A percentile compares a stretch with the other conserved stretches of the same genome.
phyloP scores from a whole-genome alignment of 2,329 filamentous ascomycete genomes.

The Nemania serpens region DNA sequence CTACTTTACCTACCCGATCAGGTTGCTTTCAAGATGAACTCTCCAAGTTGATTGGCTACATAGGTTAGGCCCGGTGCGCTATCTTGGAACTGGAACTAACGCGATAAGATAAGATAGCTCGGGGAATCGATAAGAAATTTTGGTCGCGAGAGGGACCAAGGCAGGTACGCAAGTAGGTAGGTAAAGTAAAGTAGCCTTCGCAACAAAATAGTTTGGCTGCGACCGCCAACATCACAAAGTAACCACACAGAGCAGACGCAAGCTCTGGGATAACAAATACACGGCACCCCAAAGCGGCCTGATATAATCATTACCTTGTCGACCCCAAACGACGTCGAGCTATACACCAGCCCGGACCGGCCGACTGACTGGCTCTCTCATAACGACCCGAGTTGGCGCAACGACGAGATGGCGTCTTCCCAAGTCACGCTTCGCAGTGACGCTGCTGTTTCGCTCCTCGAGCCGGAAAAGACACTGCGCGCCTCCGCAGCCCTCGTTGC shows the following conservation, averaged over 20 bases:
- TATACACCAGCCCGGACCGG: neutral
- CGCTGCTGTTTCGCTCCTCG: slow-evolving; percentile 40
- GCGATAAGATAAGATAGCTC: slow-evolving; percentile 9
- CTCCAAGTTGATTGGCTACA: neutral
- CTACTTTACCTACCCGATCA: neutral
- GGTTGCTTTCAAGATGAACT: neutral
- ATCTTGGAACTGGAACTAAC: too few relatives aligned
- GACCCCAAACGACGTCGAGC: neutral
- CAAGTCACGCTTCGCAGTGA: slow-evolving; percentile 41
- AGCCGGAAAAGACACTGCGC: slow-evolving; percentile 56
- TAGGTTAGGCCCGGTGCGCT: too few relatives aligned
- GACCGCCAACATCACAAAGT: slow-evolving; percentile 18
- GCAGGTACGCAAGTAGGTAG: neutral
- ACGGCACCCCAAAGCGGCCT: neutral
- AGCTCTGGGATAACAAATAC: neutral
- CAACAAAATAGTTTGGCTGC: slow-evolving; percentile 7
- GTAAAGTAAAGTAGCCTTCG: too few relatives aligned
- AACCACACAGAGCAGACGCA: neutral
- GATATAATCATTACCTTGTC: neutral
- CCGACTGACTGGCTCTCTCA: neutral
- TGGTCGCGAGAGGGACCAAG: slow-evolving; percentile 8
- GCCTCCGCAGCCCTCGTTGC: slow-evolving; percentile 66
- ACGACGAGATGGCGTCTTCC: slow-evolving; percentile 41
- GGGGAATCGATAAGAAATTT: slow-evolving; percentile 29
- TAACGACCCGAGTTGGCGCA: neutral